Evolutionary conservation across 2,329 filamentous ascomycete genomes (phyloP).

Genomic region (Rhinocladiella similis): DNA sequence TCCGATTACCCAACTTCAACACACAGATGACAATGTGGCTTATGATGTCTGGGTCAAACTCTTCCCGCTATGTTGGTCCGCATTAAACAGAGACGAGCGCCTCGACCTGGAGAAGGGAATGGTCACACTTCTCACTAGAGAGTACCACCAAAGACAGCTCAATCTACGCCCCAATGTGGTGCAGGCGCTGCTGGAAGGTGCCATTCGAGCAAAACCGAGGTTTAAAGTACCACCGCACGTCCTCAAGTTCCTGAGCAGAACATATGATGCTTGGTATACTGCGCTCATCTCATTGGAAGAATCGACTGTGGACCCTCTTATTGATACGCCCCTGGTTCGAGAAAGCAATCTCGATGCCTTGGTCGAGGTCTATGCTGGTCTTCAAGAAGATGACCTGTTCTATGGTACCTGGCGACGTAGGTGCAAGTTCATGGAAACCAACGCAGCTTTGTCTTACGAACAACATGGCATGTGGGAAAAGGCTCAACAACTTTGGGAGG

Average conservation of each 20-base stretch:
- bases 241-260: conserved; percentile 90
- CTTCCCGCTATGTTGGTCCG: conserved; percentile 93
- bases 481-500: conserved; percentile 94
- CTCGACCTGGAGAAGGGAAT: conserved; percentile 87
- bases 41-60: conserved; percentile 88
- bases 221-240: conserved; percentile 95
- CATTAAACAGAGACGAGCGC: conserved; percentile 81
- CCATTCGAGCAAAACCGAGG: conserved; percentile 77
- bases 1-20: conserved; percentile 87
- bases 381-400: conserved; percentile 96
- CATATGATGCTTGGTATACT: conserved; percentile 97
- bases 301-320: conserved; percentile 76
- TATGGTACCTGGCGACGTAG: conserved; percentile 95
- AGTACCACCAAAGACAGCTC: conserved; percentile 91
- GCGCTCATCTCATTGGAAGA: conserved; percentile 88
- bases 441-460: conserved; percentile 94
- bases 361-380: conserved; percentile 84
- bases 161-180: conserved; percentile 95
- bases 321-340: conserved; percentile 78
- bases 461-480: conserved; percentile 99
- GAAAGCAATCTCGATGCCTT: conserved; percentile 96
- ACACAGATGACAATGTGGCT: conserved; percentile 77
- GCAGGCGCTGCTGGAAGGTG: conserved; percentile 85
- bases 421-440: conserved; percentile 96
- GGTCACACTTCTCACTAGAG: conserved; percentile 86